Conservation (phyloP, 208 protist genomes). For the Leishmania turanica region DNA sequence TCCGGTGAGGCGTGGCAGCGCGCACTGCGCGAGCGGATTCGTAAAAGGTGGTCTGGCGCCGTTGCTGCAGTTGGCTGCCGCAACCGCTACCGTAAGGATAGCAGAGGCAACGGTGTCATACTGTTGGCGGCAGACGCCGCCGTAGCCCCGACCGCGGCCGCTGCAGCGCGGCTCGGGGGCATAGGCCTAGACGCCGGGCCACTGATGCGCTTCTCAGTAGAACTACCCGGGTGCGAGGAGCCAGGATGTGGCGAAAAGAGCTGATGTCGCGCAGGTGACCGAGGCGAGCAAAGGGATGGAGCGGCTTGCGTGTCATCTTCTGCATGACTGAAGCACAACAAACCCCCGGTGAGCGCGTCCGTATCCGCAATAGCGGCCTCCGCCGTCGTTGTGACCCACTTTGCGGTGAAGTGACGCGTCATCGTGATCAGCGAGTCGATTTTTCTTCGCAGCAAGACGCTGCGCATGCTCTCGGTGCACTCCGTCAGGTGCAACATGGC, state of each 20-base stretch:
- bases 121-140: background rate
- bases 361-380: slow-evolving; percentile 39
- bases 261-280: background rate
- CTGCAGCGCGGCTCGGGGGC: background rate
- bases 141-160: background rate
- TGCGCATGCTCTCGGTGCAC: slow-evolving; percentile 34
- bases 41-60: background rate
- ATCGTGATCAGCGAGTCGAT: slow-evolving; percentile 39
- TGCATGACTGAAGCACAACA: slow-evolving; percentile 24
- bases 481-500: slow-evolving; percentile 44
- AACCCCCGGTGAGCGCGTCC: slow-evolving; percentile 39
- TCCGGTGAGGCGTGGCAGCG: background rate
- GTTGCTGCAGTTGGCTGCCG: background rate
- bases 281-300: background rate
- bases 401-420: slow-evolving; percentile 34
- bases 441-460: slow-evolving; percentile 38
- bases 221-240: background rate
- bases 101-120: slow-evolving; percentile 10
- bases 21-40: slow-evolving; percentile 9
- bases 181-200: background rate
- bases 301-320: background rate
- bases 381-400: slow-evolving; percentile 34
- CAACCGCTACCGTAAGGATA: background rate
- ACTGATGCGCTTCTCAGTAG: background rate
- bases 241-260: background rate